Percentiles rank a stretch among this genome's conserved stretches.
These are phyloP conservation scores for Murraya koenigii DNA, from an alignment of 345 rosid species.

Conservation along the genomic window DNA sequence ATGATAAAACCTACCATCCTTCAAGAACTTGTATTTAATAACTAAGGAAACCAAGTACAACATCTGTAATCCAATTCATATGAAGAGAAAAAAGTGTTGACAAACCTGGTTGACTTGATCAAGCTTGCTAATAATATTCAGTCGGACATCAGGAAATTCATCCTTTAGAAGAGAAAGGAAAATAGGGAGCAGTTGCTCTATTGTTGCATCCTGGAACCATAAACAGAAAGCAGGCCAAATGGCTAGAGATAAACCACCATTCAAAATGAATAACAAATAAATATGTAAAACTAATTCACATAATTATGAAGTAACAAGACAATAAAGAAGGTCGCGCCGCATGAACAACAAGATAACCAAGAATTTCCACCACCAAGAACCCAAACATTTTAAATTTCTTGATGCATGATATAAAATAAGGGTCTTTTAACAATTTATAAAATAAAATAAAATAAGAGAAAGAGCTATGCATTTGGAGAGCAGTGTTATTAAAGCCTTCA, in stretches of 20 bases:
- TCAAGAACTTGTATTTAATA: not conserved
- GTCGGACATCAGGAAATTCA: conserved; percentile 62
- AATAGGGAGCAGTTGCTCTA: conserved; percentile 57
- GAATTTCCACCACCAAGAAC: not conserved
- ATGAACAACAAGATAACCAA: conserved; percentile 4
- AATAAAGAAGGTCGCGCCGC: not conserved
- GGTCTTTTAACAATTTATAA: not conserved
- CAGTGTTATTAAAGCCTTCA: not conserved
- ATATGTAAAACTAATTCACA: not conserved
- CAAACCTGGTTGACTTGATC: conserved; percentile 68
- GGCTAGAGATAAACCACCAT: conserved; percentile 3
- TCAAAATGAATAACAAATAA: not conserved
- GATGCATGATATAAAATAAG: not conserved
- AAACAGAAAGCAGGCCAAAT: not conserved
- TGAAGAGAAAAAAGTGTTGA: not conserved
- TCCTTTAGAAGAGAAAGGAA: conserved; percentile 62
- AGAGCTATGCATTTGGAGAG: not conserved
- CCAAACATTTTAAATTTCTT: not conserved
- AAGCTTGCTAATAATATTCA: conserved; percentile 61
- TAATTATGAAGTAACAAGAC: not conserved
- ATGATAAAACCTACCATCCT: not conserved
- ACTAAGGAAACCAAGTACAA: not conserved
- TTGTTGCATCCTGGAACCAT: conserved; percentile 51
- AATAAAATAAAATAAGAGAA: not conserved
- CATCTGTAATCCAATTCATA: not conserved